Evolutionary conservation across 2,329 filamentous ascomycete species (phyloP).

Genomic region (Chaetoscypha palmicola): DNA sequence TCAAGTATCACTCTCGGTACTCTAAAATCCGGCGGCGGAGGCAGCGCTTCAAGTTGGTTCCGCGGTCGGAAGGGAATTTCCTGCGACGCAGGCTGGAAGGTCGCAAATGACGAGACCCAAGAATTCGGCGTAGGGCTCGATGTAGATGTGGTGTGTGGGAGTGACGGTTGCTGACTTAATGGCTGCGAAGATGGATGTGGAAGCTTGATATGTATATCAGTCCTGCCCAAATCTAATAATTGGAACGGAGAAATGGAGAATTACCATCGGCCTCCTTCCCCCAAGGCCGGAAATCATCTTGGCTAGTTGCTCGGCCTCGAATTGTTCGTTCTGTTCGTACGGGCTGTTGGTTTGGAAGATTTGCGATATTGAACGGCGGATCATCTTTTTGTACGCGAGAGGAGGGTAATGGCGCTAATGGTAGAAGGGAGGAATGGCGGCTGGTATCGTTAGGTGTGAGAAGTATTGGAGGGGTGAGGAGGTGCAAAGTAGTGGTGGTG

Average conservation of each 20-base stretch:
- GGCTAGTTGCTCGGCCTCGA: background rate
- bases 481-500: no score
- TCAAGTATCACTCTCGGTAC: constrained; percentile 29
- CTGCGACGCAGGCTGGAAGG: background rate
- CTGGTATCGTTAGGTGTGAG: background rate
- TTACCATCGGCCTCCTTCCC: background rate
- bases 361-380: constrained; percentile 7
- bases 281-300: background rate
- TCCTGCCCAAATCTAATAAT: background rate
- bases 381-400: background rate
- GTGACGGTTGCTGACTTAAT: constrained; percentile 18
- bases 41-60: constrained; percentile 44
- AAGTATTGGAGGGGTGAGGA: no score
- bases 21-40: constrained; percentile 29
- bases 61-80: constrained; percentile 20
- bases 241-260: background rate
- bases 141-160: background rate
- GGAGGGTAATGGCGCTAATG: background rate
- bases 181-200: constrained; percentile 3
- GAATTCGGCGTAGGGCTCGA: background rate
- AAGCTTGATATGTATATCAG: background rate
- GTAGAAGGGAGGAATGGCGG: background rate
- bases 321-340: background rate
- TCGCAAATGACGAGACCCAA: constrained; percentile 4
- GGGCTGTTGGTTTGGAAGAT: constrained; percentile 5